Conservation (phyloP, 1,139 yeast species). For the Sugiyamaella paludigena region DNA sequence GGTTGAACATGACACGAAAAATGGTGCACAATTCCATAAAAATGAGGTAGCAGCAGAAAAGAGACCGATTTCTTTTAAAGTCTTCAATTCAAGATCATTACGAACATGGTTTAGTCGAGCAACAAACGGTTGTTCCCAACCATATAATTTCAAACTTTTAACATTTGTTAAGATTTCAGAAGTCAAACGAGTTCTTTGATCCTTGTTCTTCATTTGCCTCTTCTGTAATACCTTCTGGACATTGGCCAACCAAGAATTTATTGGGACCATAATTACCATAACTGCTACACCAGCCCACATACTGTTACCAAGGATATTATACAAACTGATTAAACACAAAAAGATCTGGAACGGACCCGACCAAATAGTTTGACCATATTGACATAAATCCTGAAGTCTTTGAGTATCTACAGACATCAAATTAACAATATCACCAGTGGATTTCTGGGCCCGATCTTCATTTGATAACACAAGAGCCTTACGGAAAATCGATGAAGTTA, state of each 20-base stretch:
- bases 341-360: constrained; percentile 94
- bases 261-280: constrained; percentile 80
- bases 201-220: constrained; percentile 65
- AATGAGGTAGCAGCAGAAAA: constrained; percentile 72
- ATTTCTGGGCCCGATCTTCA: constrained; percentile 74
- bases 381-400: constrained; percentile 85
- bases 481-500: constrained; percentile 74
- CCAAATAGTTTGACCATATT: constrained; percentile 86
- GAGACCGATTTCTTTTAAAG: constrained; percentile 72
- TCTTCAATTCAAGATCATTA: constrained; percentile 81
- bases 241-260: constrained; percentile 72
- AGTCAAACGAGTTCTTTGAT: constrained; percentile 67
- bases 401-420: constrained; percentile 97
- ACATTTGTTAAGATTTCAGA: constrained; percentile 89
- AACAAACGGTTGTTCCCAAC: constrained; percentile 90
- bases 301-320: constrained; percentile 75
- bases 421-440: constrained; percentile 97
- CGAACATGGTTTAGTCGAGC: constrained; percentile 73
- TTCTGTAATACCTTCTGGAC: constrained; percentile 77
- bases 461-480: constrained; percentile 79
- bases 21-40: constrained; percentile 86
- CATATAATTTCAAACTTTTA: constrained; percentile 86
- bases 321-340: constrained; percentile 72
- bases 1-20: constrained; percentile 85
- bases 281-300: constrained; percentile 97